A percentile compares a stretch with the other conserved stretches of the same genome.
These are phyloP conservation scores for Penicillium cataractarum DNA, from an alignment of 495 filamentous ascomycete species.

Conservation along the genomic window DNA sequence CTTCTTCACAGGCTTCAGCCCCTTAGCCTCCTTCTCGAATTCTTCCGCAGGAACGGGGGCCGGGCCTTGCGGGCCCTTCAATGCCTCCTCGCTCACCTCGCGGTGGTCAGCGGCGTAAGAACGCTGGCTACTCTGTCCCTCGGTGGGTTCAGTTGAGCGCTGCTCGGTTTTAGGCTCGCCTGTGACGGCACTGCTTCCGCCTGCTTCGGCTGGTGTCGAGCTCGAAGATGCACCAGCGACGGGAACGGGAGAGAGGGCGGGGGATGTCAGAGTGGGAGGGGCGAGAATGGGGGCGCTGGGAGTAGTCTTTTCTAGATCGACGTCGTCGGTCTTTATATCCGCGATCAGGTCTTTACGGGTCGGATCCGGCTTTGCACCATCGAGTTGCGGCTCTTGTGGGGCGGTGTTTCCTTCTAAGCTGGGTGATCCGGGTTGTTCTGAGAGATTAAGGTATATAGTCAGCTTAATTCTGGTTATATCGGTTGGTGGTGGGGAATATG, in stretches of 20 bases:
- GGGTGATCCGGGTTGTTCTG: slow-evolving; percentile 43
- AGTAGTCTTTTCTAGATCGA: background rate
- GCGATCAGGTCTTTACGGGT: background rate
- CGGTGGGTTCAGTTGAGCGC: slow-evolving; percentile 12
- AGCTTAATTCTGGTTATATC: background rate
- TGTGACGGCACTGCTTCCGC: slow-evolving; percentile 1
- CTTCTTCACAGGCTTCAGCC: slow-evolving; percentile 4
- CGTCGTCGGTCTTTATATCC: background rate
- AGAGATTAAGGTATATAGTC: background rate
- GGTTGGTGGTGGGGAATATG: background rate
- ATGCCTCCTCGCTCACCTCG: slow-evolving; percentile 39
- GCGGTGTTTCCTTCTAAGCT: slow-evolving; percentile 30
- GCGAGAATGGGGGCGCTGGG: background rate
- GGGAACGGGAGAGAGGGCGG: background rate
- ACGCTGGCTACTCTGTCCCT: background rate
- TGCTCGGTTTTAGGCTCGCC: slow-evolving; percentile 14
- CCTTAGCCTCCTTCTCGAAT: slow-evolving; percentile 32
- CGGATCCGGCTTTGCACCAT: slow-evolving; percentile 16
- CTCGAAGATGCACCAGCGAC: background rate
- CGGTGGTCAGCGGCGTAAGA: background rate
- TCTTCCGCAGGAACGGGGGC: slow-evolving; percentile 31
- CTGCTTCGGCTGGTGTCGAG: background rate
- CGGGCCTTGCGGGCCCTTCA: slow-evolving; percentile 38
- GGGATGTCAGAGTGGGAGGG: background rate
- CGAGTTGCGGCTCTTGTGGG: slow-evolving; percentile 18